phyloP scores from a whole-genome alignment of 1,284 basidiomycete genomes.

The Somion occarium region DNA sequence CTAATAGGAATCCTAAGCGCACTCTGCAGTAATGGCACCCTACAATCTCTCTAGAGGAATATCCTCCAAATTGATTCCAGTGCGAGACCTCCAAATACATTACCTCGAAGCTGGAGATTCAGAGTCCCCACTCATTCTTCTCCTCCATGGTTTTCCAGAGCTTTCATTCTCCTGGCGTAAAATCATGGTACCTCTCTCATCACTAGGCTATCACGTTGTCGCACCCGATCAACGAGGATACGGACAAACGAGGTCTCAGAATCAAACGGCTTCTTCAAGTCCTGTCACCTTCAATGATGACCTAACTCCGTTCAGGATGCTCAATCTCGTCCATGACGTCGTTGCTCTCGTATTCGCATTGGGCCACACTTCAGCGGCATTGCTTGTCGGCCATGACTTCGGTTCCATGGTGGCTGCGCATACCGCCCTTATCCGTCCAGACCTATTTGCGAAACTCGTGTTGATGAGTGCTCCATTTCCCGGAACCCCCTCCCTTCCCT shows the following conservation, averaged over 20 bases:
- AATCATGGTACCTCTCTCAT: slow-evolving; percentile 44
- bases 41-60: slow-evolving; percentile 14
- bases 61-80: slow-evolving; percentile 15
- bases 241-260: slow-evolving; percentile 26
- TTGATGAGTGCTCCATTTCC: slow-evolving; percentile 56
- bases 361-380: slow-evolving; percentile 40
- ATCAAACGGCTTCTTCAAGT: slow-evolving; percentile 5
- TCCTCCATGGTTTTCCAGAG: slow-evolving; percentile 65
- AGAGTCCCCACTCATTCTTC: slow-evolving; percentile 43
- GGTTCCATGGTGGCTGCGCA: slow-evolving; percentile 49
- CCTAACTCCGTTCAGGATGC: slow-evolving; percentile 41
- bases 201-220: slow-evolving; percentile 32
- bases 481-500: slow-evolving; percentile 34
- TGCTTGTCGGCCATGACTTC: slow-evolving; percentile 57
- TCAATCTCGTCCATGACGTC: slow-evolving; percentile 49
- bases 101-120: slow-evolving; percentile 43
- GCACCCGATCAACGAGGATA: slow-evolving; percentile 32
- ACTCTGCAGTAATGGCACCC: no score
- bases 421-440: slow-evolving; percentile 49
- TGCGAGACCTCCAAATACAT: slow-evolving; percentile 44
- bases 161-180: slow-evolving; percentile 62
- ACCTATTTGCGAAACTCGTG: slow-evolving; percentile 50
- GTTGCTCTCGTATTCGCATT: slow-evolving; percentile 47
- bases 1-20: no score
- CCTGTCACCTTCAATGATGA: slow-evolving; percentile 43